Evolutionary conservation across 129 eudicot genomes (phyloP), one percentile per base, ranked within the genome.

Genomic region (Dittrichia graveolens): DNA sequence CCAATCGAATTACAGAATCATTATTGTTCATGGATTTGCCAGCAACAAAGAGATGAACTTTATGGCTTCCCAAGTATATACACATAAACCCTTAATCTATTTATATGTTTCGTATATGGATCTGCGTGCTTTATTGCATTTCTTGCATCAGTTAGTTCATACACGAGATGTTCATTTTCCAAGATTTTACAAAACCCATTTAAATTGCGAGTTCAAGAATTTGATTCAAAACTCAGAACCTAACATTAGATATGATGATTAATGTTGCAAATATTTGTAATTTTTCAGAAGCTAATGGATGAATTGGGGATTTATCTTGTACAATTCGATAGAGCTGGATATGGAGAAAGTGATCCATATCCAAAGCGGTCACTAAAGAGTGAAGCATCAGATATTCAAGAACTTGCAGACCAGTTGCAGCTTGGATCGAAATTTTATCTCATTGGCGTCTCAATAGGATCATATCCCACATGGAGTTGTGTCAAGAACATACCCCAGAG

Each of bases 321-420:
- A 54, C 69, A 79, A 73, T 95, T 76, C 43, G 99, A 95, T 80
- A 82, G 99, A 81, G 99, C 99, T 24, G 99, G 99, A 43, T 95
- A 95, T 74, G 99, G 99, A 47, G 99, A 95, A 50, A 95, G 99
- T 65, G 99, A 95, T 69, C 97, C 97, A 3, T 84, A 88, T 73
- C 95, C 88, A 15, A 86, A 86, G 43, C 87, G 97, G 31, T 86
- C 99, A 12, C 16, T 85, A 13, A 86, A 86, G 76, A 90, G 90
- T 65, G 99, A 95, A 80, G 91, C 99, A 10, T 80, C 76, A 3
- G 99, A 95, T 58, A 95, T 95, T 43, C 75, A 95, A 78, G 95
- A 95, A 82, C 96, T 95, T 7, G 99, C 99, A 4, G 96, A 95
- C 72, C 90, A 84, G 75, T 69, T 95, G 71, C 80, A 86, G 49